These are phyloP conservation scores for Schizonepeta tenuifolia DNA, from an alignment of 257 asterid species.

Conservation along the genomic window DNA sequence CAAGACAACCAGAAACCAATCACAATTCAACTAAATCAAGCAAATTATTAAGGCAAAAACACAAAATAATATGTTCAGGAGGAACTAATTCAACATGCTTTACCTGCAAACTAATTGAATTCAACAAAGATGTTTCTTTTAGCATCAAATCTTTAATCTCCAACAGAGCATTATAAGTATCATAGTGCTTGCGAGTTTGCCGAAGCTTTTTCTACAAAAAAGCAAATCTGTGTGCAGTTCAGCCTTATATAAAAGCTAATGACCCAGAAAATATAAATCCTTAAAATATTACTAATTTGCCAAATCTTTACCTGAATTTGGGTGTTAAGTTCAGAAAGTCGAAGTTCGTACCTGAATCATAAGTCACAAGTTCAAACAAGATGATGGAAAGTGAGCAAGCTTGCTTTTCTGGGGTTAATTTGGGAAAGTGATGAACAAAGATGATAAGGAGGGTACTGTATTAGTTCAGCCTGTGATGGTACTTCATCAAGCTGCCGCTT, in stretches of 20 bases:
- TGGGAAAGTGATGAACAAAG: slow-evolving; percentile 23
- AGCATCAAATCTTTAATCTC: slow-evolving; percentile 84
- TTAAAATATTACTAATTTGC: slow-evolving; percentile 11
- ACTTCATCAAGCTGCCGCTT: slow-evolving; percentile 70
- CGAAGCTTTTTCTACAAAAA: slow-evolving; percentile 62
- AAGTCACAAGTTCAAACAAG: slow-evolving; percentile 18
- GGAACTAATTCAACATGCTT: slow-evolving; percentile 27
- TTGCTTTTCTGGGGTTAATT: slow-evolving; percentile 7
- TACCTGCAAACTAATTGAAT: slow-evolving; percentile 86
- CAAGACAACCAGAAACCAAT: slow-evolving; percentile 2
- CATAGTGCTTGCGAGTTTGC: slow-evolving; percentile 72
- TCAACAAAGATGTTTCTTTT: slow-evolving; percentile 81
- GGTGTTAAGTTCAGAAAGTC: slow-evolving; percentile 74
- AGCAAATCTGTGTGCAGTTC: slow-evolving; percentile 27
- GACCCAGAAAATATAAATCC: slow-evolving; percentile 18
- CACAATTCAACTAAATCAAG: slow-evolving; percentile 14
- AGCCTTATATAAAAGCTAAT: slow-evolving; percentile 31
- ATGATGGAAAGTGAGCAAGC: background rate
- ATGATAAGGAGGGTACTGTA: slow-evolving; percentile 62
- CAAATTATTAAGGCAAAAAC: slow-evolving; percentile 2
- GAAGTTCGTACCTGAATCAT: slow-evolving; percentile 72
- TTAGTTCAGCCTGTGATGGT: slow-evolving; percentile 75
- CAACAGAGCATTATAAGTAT: slow-evolving; percentile 77
- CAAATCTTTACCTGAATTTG: slow-evolving; percentile 65
- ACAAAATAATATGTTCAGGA: background rate